Conservation (phyloP, 371 early-diverging fungal genomes). For the Mucor sp. region DNA sequence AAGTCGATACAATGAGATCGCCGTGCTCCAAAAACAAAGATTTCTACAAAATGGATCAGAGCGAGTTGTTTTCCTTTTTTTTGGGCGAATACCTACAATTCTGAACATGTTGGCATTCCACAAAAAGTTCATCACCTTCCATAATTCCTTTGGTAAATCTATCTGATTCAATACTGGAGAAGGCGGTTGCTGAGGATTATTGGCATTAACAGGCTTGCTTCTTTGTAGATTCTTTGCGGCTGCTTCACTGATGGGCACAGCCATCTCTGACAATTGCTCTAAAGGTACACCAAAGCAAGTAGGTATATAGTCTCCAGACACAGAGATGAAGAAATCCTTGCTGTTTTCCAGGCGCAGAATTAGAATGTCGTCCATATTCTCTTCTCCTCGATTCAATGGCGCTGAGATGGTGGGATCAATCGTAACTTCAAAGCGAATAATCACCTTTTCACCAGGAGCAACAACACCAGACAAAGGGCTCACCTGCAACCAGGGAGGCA, state of each 20-base stretch:
- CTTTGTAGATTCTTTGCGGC: conserved; percentile 7
- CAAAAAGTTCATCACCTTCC: conserved; percentile 82
- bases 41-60: conserved; percentile 33
- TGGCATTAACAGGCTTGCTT: not conserved
- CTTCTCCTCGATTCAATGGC: conserved; percentile 65
- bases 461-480: conserved; percentile 68
- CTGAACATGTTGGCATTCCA: conserved; percentile 48
- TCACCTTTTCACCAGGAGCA: conserved; percentile 68
- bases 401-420: conserved; percentile 68
- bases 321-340: conserved; percentile 81
- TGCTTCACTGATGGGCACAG: conserved; percentile 53
- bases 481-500: conserved; percentile 71
- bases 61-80: not conserved
- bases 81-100: conserved; percentile 22
- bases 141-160: conserved; percentile 80
- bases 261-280: conserved; percentile 60
- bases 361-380: conserved; percentile 74
- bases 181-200: not conserved
- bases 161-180: conserved; percentile 37
- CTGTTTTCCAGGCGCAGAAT: conserved; percentile 82
- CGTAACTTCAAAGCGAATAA: conserved; percentile 68
- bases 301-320: conserved; percentile 69
- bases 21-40: conserved; percentile 72
- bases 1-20: conserved; percentile 64
- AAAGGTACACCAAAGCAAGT: conserved; percentile 79